Base-by-base conservation (phyloP, 2,329 filamentous ascomycete genomes). In the Penicillium fuscoglaucum region DNA sequence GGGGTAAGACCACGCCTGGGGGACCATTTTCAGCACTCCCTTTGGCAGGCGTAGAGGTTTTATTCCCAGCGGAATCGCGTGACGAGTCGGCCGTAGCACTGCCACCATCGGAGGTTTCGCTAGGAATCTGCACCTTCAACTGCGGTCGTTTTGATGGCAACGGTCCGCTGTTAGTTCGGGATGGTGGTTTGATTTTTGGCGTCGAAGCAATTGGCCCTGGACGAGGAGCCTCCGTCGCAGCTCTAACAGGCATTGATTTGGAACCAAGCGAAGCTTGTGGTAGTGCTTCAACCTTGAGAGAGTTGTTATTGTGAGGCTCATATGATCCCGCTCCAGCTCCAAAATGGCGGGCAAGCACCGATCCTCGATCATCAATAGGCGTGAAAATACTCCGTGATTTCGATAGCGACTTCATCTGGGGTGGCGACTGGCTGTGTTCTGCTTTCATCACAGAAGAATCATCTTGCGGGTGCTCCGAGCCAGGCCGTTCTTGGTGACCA, bases 331-430 rank as follows among this genome's bases (percentile, higher is more conserved):
- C 81, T 10, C 85, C 82, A 64, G 90, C 84, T 17, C 86, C 87
- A 62, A 90, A 87, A 72, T 96, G 92, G 64, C 93, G 90, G 13
- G 91, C 91, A 44, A 97, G 78, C 58, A 97, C 88, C 1, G 93
- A 97, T 49, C 90, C 85, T 67, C 90, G 92, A 72, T 96, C 93
- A 68, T 98, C 95, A 62, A 99, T 96, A 0, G 95, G 95, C 0
- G 95, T 99, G 72, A 98, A 98, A 59, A 99, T 98, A 74, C 93
- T 97, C 72, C 93, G 89, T 24, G 89, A 88, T 73, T 93, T 93
- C 8, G 82, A 80, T 3, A 84, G 67, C 6, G 90, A 87, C 68
- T 88, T 90, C 2, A 89, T 87, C 62, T 79, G 76, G 10, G 78
- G 73, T 56, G 79, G 77, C n/a, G 85, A 75, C 43, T 72, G 71